Conservation (phyloP, 2,329 filamentous ascomycete species). For the Cercospora sesami region DNA sequence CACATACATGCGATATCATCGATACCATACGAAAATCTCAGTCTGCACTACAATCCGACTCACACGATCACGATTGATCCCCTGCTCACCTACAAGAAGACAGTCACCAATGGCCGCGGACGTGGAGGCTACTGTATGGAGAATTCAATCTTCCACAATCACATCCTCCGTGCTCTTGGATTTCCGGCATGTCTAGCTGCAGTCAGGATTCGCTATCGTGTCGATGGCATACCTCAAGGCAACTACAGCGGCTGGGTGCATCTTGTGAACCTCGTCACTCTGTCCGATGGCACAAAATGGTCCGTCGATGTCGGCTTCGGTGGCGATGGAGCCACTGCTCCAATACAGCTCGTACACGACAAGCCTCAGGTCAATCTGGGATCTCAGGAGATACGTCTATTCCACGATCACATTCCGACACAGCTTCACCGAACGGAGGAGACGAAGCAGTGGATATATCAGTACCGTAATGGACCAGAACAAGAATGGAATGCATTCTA, state of each 20-base stretch:
- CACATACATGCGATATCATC: conserved; percentile 39
- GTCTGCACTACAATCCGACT: conserved; percentile 54
- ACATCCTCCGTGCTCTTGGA: conserved; percentile 53
- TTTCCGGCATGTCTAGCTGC: conserved; percentile 46
- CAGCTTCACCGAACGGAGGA: conserved; percentile 26
- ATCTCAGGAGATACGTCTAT: conserved; percentile 29
- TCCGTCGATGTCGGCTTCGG: conserved; percentile 66
- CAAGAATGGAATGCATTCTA: conserved; percentile 62
- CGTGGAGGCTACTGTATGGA: conserved; percentile 64
- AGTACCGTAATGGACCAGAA: conserved; percentile 40
- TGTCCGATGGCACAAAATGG: conserved; percentile 53
- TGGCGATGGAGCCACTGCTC: conserved; percentile 59
- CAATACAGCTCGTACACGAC: conserved; percentile 56
- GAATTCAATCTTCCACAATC: conserved; percentile 54
- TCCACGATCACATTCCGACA: conserved; percentile 29
- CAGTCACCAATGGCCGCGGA: conserved; percentile 44
- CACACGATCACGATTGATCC: conserved; percentile 53
- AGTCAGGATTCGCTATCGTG: conserved; percentile 33
- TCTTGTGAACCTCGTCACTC: conserved; percentile 45
- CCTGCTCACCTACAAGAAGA: conserved; percentile 53
- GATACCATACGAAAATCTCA: conserved; percentile 59
- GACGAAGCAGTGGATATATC: conserved; percentile 49
- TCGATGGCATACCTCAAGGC: conserved; percentile 29
- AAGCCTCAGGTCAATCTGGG: conserved; percentile 41
- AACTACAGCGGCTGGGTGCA: conserved; percentile 36